Evolutionary conservation across 495 filamentous ascomycete genomes (phyloP).

Genomic region (Penicillium taxi): DNA sequence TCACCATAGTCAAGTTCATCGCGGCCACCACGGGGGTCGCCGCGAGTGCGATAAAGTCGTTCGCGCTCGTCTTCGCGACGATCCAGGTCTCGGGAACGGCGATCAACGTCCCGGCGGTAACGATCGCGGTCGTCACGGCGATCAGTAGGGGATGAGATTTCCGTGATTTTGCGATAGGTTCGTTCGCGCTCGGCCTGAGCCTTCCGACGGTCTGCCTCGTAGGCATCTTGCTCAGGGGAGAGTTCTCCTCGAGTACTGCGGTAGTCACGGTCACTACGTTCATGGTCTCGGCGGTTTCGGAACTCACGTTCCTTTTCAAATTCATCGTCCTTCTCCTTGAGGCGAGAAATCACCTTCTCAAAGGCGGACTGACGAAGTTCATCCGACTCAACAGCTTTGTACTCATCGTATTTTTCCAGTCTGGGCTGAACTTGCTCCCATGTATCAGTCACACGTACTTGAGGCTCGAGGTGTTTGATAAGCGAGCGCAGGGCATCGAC

Average conservation of each 20-base stretch:
- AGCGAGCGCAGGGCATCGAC: constrained; percentile 77
- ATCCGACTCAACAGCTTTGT: constrained; percentile 69
- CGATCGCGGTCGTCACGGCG: constrained; percentile 55
- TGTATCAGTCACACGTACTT: constrained; percentile 64
- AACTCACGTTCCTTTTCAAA: constrained; percentile 59
- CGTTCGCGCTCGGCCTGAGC: constrained; percentile 80
- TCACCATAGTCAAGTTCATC: constrained; percentile 87
- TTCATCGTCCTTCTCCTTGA: constrained; percentile 88
- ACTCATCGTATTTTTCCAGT: constrained; percentile 75
- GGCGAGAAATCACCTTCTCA: constrained; percentile 83
- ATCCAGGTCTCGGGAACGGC: constrained; percentile 43
- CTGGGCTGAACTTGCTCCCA: constrained; percentile 78
- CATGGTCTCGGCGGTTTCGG: constrained; percentile 41
- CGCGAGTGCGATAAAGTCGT: constrained; percentile 71
- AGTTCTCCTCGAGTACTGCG: constrained; percentile 50
- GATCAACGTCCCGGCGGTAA: constrained; percentile 47
- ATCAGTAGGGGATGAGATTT: constrained; percentile 47
- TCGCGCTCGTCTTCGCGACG: constrained; percentile 75
- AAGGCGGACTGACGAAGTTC: constrained; percentile 77
- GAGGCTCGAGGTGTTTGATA: constrained; percentile 89
- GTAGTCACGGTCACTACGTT: constrained; percentile 48
- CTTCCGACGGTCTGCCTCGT: constrained; percentile 81
- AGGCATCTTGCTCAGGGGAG: constrained; percentile 77
- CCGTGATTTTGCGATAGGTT: constrained; percentile 72
- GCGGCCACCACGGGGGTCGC: constrained; percentile 63